Evolutionary conservation across 2,329 filamentous ascomycete genomes (phyloP), one percentile per base, ranked within the genome.

Genomic region (Cytospora piceae): DNA sequence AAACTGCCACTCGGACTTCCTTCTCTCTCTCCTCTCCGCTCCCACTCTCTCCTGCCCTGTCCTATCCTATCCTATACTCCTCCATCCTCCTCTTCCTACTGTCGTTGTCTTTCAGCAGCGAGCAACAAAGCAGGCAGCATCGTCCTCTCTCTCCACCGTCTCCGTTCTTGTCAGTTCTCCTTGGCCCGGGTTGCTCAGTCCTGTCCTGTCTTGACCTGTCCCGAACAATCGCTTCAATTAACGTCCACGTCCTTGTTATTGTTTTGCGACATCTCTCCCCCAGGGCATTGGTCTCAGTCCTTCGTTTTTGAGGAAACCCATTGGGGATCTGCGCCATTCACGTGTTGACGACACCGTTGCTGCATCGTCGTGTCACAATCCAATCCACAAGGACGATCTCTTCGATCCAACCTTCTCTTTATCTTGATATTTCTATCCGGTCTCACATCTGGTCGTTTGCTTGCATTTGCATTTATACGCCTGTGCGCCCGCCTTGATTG

Each of bases 91-190:
- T 27, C 14, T 49, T 34, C 51, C n/a, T 53, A 22, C 27, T 31
- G 27, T 39, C 15, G 14, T 53, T 57, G 42, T 63, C 39, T 63
- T 34, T 51, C 60, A 57, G 60, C 64, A 56, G 32, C 64, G 60
- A 55, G 64, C 64, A 66, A 64, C 64, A 60, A 34, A 59, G 64
- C 61, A 60, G 57, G 32, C n/a, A 52, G 55, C 37, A 34, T 63
- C 27, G 12, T 29, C 46, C 31, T 6, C 54, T 34, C 12, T 39
- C 22, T 51, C 34, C 46, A n/a, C 34, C 52, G 51, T 51, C 52
- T 34, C 39, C 37, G 24, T 15, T 39, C 37, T 39, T 39, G 37
- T 39, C 15, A n/a, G 55, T 52, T 55, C 59, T 34, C n/a, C 58
- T 66, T 37, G 39, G 31, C 61, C 58, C 39, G 61, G 61, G 58